These are phyloP conservation scores for Rosa chinensis DNA, from an alignment of 306 rosid genomes.

Conservation along the genomic window DNA sequence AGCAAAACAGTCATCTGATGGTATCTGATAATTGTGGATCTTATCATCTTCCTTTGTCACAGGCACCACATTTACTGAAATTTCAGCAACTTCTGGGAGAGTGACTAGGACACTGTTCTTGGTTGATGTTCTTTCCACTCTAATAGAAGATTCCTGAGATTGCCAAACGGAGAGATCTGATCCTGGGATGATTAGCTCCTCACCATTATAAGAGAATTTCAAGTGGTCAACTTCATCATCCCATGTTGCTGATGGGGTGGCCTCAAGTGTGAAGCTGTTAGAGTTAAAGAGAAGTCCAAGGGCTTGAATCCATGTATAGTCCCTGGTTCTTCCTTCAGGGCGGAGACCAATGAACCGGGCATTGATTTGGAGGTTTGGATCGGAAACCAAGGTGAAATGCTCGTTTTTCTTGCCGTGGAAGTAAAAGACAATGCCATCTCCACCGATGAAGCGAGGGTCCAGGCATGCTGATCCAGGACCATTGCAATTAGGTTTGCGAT, in stretches of 20 bases:
- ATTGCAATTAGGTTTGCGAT: background rate
- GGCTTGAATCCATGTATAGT: slow-evolving; percentile 1
- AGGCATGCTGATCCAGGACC: slow-evolving; percentile 2
- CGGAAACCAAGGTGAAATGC: background rate
- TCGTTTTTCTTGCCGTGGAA: slow-evolving; percentile 2
- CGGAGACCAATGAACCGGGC: slow-evolving; percentile 2
- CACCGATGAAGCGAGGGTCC: background rate
- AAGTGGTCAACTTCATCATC: slow-evolving; percentile 42
- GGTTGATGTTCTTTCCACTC: slow-evolving; percentile 65
- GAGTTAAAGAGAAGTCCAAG: background rate
- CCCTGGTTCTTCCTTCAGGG: background rate
- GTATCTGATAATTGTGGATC: slow-evolving; percentile 70
- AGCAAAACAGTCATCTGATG: slow-evolving; percentile 62
- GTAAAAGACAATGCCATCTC: background rate
- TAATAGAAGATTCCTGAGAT: slow-evolving; percentile 32
- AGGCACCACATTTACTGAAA: slow-evolving; percentile 70
- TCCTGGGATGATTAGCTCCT: slow-evolving; percentile 50
- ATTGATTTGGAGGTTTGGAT: background rate
- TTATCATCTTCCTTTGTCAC: slow-evolving; percentile 75
- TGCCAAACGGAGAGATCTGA: slow-evolving; percentile 54
- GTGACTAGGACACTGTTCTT: slow-evolving; percentile 55
- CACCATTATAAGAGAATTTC: slow-evolving; percentile 50
- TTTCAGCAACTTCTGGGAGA: slow-evolving; percentile 52
- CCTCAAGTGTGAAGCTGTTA: background rate
- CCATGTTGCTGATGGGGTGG: background rate